phyloP scores from a whole-genome alignment of 2,329 filamentous ascomycete species.

The Talaromyces sp. region DNA sequence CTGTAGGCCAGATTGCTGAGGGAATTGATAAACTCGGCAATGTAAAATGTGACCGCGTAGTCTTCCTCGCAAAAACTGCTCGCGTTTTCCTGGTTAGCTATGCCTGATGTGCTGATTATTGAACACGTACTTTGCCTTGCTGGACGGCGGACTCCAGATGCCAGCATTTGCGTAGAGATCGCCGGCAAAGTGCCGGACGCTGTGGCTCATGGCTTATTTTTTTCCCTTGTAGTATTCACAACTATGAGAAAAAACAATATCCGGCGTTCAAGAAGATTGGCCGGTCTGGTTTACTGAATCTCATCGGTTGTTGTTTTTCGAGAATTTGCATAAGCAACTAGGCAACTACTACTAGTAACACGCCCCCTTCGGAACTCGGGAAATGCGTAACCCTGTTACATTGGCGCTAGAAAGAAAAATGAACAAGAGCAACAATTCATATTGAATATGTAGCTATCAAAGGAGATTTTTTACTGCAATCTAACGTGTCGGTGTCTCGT shows the following conservation, averaged over 20 bases:
- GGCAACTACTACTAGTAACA: too few species aligned
- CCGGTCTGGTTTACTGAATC: too few species aligned
- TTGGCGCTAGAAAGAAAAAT: too few species aligned
- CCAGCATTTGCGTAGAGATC: conserved; percentile 3
- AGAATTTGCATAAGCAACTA: too few species aligned
- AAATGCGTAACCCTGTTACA: too few species aligned
- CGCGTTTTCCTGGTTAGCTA: not conserved
- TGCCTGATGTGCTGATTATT: not conserved
- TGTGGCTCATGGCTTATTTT: conserved; percentile 2
- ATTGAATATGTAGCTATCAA: too few species aligned
- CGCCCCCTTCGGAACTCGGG: too few species aligned
- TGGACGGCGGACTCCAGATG: conserved; percentile 4
- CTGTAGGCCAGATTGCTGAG: conserved; percentile 4
- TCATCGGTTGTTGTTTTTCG: too few species aligned
- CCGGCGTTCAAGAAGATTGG: not conserved
- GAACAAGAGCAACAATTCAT: too few species aligned
- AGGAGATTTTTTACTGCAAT: too few species aligned
- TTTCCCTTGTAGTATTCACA: not conserved
- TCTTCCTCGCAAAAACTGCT: conserved; percentile 6
- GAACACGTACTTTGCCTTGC: conserved; percentile 1
- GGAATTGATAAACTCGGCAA: conserved; percentile 5
- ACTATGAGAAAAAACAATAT: not conserved
- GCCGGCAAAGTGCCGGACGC: conserved; percentile 1
- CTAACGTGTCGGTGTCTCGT: too few species aligned
- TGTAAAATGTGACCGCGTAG: conserved; percentile 2